Conservation (phyloP, 2,329 filamentous ascomycete species). For the Aspergillus latus region DNA sequence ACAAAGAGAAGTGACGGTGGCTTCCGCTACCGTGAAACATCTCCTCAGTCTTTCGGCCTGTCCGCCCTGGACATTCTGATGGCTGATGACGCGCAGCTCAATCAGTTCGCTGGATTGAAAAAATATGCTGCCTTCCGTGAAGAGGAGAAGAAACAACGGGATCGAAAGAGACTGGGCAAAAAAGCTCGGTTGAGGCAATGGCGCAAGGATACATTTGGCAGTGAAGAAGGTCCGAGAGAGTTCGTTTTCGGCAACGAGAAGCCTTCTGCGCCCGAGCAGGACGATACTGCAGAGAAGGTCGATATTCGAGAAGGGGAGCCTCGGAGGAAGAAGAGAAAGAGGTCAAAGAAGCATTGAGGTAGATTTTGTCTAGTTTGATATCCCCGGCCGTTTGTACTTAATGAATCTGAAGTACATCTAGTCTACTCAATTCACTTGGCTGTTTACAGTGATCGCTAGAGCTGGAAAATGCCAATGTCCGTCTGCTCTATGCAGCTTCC, state of each 20-base stretch:
- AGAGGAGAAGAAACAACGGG: conserved; percentile 80
- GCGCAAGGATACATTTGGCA: conserved; percentile 68
- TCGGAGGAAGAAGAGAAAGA: conserved; percentile 46
- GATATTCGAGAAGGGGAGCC: conserved; percentile 46
- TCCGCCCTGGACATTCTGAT: conserved; percentile 89
- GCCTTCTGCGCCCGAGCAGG: conserved; percentile 15
- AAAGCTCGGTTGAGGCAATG: conserved; percentile 88
- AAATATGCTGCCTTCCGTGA: conserved; percentile 91
- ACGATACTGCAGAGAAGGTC: conserved; percentile 30
- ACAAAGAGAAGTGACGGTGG: conserved; percentile 52
- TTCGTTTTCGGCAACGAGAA: conserved; percentile 32
- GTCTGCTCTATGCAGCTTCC: too few relatives aligned
- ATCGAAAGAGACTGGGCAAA: conserved; percentile 86
- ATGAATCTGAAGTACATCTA: neutral
- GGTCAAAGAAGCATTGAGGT: conserved; percentile 44
- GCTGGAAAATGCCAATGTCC: too few relatives aligned
- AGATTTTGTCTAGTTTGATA: neutral
- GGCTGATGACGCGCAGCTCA: conserved; percentile 79
- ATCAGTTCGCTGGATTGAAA: conserved; percentile 89
- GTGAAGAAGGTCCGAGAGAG: conserved; percentile 53
- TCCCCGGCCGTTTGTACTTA: conserved; percentile 1
- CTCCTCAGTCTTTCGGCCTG: conserved; percentile 84
- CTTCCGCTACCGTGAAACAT: conserved; percentile 95
- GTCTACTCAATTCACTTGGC: too few relatives aligned
- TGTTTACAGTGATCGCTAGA: too few relatives aligned